Evolutionary conservation across 495 filamentous ascomycete species (phyloP), one percentile per base, ranked within the genome.

Genomic region (Mytilinidion resinicola): DNA sequence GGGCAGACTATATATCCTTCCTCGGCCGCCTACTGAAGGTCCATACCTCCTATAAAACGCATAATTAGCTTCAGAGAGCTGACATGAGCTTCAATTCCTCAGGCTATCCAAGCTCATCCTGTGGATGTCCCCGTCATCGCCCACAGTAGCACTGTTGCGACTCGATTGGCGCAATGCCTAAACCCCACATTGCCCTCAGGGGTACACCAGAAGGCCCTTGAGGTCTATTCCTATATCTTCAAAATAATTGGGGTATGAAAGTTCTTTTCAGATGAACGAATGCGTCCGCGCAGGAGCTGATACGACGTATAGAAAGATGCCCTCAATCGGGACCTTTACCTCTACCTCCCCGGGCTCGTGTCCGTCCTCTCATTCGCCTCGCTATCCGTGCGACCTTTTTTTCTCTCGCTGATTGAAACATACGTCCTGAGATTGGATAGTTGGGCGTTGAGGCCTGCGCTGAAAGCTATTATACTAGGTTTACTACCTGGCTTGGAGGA

Each of bases 1-100:
- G 93, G 93, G 92, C 95, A 36, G 93, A 99, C 70, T 99, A 99
- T 68, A 97, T 99, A 68, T 95, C 92, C 9, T 97, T 97, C 70
- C 78, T 99, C 35, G 90, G 86, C 66, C 85, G 93, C 36, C 77
- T 98, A 21, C 75, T 96, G 53, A 98, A 96, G 83, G 91, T 92
- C 65, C 60, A 70, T 46, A 61, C 52, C 15, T 30, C 53, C 25
- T 41, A 30, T 30, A 6, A 30, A 3, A 30, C 25, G 3, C 3
- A 2, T 3, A 30, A 30, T 6, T 30, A 30, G 25, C 3, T 30
- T 30, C 25, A 30, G 25, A 30, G 25, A 30, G 25, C 25, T 30
- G 25, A 30, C 25, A 30, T 2, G 25, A 2, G 25, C 25, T 30
- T 30, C 25, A 30, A 30, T 3, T 3, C 25, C 2, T 30, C 68